Evolutionary conservation across 2,329 filamentous ascomycete species (phyloP).

Genomic region (Trichoderma afroharzianum): DNA sequence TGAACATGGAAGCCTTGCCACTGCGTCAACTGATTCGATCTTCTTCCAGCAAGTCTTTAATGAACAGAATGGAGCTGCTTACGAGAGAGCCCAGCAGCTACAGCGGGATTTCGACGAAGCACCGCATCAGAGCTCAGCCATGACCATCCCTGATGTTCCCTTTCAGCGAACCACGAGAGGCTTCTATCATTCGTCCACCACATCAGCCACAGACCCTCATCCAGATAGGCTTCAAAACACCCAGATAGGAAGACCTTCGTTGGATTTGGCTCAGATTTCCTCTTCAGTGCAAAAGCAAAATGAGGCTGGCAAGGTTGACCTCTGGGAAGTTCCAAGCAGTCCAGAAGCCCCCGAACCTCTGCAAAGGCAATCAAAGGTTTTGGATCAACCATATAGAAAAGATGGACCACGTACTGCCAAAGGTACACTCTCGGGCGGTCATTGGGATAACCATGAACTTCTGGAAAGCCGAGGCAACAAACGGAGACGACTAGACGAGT

Average conservation of each 20-base stretch:
- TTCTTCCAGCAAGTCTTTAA: conserved; percentile 48
- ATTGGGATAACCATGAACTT: not conserved
- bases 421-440: not conserved
- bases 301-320: conserved; percentile 24
- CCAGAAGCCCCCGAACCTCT: conserved; percentile 25
- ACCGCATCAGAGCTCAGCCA: conserved; percentile 16
- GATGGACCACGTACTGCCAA: not conserved
- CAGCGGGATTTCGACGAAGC: not conserved
- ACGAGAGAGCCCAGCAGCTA: conserved; percentile 21
- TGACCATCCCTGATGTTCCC: conserved; percentile 21
- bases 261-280: conserved; percentile 33
- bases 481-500: conserved; percentile 23
- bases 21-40: conserved; percentile 44
- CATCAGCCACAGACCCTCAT: conserved; percentile 29
- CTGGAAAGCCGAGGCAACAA: conserved; percentile 22
- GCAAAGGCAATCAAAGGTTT: conserved; percentile 3
- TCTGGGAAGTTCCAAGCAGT: conserved; percentile 46
- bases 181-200: conserved; percentile 27
- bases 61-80: conserved; percentile 39
- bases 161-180: conserved; percentile 28
- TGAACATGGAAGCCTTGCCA: conserved; percentile 28
- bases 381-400: not conserved
- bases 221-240: conserved; percentile 17
- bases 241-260: conserved; percentile 18
- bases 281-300: conserved; percentile 22